Conservation (phyloP, 2,329 filamentous ascomycete species). For the Kalaharituber pfeilii region DNA sequence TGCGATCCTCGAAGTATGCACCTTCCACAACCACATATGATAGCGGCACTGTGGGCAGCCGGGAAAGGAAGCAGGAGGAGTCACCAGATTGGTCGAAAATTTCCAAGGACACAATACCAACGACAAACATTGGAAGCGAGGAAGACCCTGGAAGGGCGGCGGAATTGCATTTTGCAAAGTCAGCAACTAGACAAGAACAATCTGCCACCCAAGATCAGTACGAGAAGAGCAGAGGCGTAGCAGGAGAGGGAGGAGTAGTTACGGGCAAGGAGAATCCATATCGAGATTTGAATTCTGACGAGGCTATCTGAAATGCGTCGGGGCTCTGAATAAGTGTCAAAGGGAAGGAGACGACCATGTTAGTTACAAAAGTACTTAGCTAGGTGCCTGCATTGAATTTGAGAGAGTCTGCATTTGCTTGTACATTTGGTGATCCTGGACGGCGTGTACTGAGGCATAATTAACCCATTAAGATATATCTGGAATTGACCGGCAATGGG, state of each 20-base stretch:
- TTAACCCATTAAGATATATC: no score
- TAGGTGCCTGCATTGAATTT: no score
- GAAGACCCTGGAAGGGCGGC: constrained; percentile 17
- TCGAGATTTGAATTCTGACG: not conserved
- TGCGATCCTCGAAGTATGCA: not conserved
- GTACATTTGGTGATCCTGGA: no score
- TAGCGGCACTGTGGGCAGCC: not conserved
- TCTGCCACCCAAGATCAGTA: not conserved
- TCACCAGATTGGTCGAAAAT: constrained; percentile 12
- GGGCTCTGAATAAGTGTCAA: no score
- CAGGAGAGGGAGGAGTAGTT: not conserved
- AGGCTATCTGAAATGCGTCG: not conserved
- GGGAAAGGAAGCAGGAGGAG: constrained; percentile 5
- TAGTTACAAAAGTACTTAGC: no score
- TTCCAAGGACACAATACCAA: constrained; percentile 9
- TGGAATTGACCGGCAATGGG: no score
- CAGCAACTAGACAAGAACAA: constrained; percentile 1
- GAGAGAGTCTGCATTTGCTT: no score
- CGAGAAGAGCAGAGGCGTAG: not conserved
- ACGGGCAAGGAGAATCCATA: not conserved
- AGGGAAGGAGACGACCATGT: no score
- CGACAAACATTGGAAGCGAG: constrained; percentile 14
- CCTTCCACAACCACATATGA: not conserved
- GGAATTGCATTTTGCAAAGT: constrained; percentile 10
- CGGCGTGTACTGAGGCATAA: no score